Conservation (phyloP, 306 rosid genomes). For the Malus orientalis region DNA sequence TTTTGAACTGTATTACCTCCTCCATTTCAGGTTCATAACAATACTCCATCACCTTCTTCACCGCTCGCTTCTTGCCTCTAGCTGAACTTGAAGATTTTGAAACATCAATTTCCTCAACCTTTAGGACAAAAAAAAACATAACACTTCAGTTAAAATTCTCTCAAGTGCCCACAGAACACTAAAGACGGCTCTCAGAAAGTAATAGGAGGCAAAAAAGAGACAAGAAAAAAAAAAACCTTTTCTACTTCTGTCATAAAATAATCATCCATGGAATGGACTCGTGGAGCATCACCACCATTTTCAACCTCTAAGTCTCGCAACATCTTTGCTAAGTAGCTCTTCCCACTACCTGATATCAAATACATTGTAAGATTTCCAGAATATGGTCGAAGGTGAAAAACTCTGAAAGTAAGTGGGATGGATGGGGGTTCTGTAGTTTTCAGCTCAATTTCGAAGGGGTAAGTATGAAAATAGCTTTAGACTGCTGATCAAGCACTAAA, state of each 20-base stretch:
- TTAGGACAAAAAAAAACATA: slow-evolving; percentile 10
- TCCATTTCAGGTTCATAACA: slow-evolving; percentile 99
- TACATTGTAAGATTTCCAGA: background rate
- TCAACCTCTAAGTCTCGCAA: slow-evolving; percentile 89
- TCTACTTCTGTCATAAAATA: slow-evolving; percentile 97
- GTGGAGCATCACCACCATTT: slow-evolving; percentile 82
- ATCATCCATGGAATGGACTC: slow-evolving; percentile 97
- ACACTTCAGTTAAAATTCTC: background rate
- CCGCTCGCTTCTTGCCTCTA: slow-evolving; percentile 68
- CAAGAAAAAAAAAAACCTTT: slow-evolving; percentile 44
- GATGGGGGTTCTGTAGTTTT: background rate
- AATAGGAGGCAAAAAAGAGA: background rate
- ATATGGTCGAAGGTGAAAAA: slow-evolving; percentile 7
- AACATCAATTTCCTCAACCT: slow-evolving; percentile 68
- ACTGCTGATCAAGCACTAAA: background rate
- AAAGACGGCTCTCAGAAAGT: background rate
- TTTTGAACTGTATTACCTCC: slow-evolving; percentile 46
- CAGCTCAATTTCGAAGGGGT: background rate
- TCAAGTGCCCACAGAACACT: slow-evolving; percentile 4
- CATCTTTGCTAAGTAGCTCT: slow-evolving; percentile 95
- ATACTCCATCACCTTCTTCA: slow-evolving; percentile 87
- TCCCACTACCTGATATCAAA: slow-evolving; percentile 75
- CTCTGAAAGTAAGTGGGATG: background rate
- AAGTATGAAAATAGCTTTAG: background rate
- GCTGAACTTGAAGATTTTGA: slow-evolving; percentile 62